A percentile compares a stretch with the other conserved stretches of the same genome.
These are phyloP conservation scores for Atalantia buxifolia DNA, from an alignment of 345 rosid genomes.

Conservation along the genomic window DNA sequence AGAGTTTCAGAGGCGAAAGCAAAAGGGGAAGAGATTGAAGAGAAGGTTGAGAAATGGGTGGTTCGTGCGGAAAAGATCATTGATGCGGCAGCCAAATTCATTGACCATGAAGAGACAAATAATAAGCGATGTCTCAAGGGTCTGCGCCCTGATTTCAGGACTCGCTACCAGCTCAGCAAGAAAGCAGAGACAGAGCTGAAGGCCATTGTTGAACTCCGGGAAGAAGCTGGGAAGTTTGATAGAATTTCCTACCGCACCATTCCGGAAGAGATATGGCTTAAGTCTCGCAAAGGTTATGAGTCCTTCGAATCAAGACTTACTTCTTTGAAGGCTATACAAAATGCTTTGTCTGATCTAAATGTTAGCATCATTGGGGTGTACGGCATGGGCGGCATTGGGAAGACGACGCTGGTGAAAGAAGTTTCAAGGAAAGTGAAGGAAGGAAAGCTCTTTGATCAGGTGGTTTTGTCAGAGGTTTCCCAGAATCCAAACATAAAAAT, in stretches of 20 bases:
- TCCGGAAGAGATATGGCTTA: background rate
- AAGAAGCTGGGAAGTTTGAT: background rate
- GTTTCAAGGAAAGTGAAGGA: no score
- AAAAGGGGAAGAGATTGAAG: background rate
- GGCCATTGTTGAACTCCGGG: background rate
- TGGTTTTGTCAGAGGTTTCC: no score
- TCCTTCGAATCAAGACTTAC: slow-evolving; percentile 14
- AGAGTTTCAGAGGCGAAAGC: no score
- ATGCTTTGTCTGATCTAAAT: background rate
- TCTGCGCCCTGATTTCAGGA: slow-evolving; percentile 8
- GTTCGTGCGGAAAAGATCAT: no score
- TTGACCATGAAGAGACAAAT: background rate
- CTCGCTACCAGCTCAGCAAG: slow-evolving; percentile 2
- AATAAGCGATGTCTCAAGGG: slow-evolving; percentile 14
- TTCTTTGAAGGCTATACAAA: background rate
- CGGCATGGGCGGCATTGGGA: no score
- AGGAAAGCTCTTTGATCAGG: no score
- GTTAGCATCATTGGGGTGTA: slow-evolving; percentile 1
- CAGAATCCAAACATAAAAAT: background rate
- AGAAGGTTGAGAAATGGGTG: no score
- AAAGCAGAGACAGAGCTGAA: background rate
- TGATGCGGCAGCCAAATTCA: no score
- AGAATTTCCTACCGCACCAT: background rate
- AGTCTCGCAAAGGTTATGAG: background rate
- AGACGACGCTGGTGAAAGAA: no score